Evolutionary conservation across 176 grass and related monocot genomes (phyloP), one percentile per base, ranked within the genome.

Genomic region (Oryza brachyantha): DNA sequence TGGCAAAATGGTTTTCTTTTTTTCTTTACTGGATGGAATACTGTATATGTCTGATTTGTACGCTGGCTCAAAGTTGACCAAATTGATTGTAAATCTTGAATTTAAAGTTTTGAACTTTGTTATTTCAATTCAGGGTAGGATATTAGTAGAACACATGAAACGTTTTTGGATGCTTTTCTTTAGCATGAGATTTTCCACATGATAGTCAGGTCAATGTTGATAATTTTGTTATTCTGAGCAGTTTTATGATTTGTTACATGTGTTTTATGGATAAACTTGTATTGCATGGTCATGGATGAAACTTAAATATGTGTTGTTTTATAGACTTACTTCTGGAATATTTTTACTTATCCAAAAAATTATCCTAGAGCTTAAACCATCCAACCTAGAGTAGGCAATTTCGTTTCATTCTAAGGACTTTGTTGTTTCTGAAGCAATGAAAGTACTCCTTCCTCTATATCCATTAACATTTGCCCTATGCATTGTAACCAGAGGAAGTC

Each of bases 401-500:
- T 72, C n/a, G 58, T 61, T 61, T 21, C 13, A 69, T 10, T 68
- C 62, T 73, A 31, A 61, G 17, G 66, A 25, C 39, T 32, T 58
- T 64, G 9, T 72, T 66, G 31, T 52, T 39, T 34, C 60, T 40
- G 19, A 57, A 78, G 26, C 68, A 70, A 60, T 68, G 16, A 39
- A 58, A 79, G 52, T 67, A 10, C 4, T 35, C 14, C 10, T 73
- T 58, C 17, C 22, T 34, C 43, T 41, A 76, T 34, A 40, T 41
- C 6, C 10, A 14, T 70, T 87, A 43, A 88, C 42, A 63, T 82
- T 78, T 8, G 55, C 34, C 55, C 31, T 65, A 66, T 45, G 32
- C 19, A 64, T 75, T 85, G 25, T 68, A 34, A 86, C 68, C 89
- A 98, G 92, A 94, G 84, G 83, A 92, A 84, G 84, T 86, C 91